These are phyloP conservation scores for Cyathus striatus DNA, from an alignment of 768 basidiomycete species.

Conservation along the genomic window DNA sequence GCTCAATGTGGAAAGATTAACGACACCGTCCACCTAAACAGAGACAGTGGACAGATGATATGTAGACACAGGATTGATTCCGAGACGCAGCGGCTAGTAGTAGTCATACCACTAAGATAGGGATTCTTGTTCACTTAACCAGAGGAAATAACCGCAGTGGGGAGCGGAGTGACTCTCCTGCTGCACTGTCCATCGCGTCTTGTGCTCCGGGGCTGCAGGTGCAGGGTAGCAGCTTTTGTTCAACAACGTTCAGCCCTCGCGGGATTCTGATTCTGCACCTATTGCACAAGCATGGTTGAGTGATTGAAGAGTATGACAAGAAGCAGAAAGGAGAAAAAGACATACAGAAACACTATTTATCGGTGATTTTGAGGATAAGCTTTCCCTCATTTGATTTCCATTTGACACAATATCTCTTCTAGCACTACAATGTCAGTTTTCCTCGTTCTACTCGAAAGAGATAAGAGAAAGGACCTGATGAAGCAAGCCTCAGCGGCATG, in stretches of 20 bases:
- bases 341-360: slow-evolving; percentile 73
- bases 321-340: background rate
- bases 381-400: slow-evolving; percentile 84
- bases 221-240: slow-evolving; percentile 24
- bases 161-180: slow-evolving; percentile 25
- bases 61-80: too few species aligned
- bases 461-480: slow-evolving; percentile 57
- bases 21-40: too few species aligned
- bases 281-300: slow-evolving; percentile 81
- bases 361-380: slow-evolving; percentile 91
- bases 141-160: slow-evolving; percentile 28
- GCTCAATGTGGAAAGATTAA: too few species aligned
- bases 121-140: slow-evolving; percentile 81
- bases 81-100: too few species aligned
- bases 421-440: too few species aligned
- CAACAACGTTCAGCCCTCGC: too few species aligned
- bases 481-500: slow-evolving; percentile 81
- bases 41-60: too few species aligned
- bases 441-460: too few species aligned
- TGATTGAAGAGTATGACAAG: slow-evolving; percentile 20
- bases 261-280: slow-evolving; percentile 77
- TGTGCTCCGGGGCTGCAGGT: slow-evolving; percentile 11
- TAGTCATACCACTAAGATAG: too few species aligned
- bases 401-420: slow-evolving; percentile 92
- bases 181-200: slow-evolving; percentile 16